phyloP scores from a whole-genome alignment of 352 stramenopile genomes.

The Saprolegnia diclina region DNA sequence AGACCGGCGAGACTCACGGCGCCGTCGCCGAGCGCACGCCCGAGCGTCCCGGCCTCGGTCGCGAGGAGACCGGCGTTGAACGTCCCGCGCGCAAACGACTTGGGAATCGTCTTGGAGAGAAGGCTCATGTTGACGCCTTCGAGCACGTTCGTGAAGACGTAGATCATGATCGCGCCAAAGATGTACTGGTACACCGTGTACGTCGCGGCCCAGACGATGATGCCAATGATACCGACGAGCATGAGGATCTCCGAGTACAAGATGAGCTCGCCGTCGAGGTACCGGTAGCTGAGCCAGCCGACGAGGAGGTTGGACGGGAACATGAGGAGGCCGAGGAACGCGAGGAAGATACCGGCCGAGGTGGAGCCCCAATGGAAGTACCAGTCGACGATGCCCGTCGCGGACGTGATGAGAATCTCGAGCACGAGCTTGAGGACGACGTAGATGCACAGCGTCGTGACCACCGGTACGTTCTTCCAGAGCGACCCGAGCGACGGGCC shows the following conservation, averaged over 20 bases:
- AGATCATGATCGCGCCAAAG: slow-evolving; percentile 82
- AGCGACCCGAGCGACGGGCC: slow-evolving; percentile 48
- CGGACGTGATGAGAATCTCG: slow-evolving; percentile 83
- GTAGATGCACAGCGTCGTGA: slow-evolving; percentile 80
- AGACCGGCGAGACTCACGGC: slow-evolving; percentile 78
- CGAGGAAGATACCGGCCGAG: slow-evolving; percentile 82
- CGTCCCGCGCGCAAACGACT: slow-evolving; percentile 87
- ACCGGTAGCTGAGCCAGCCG: slow-evolving; percentile 81
- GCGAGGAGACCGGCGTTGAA: slow-evolving; percentile 94
- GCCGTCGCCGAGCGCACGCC: slow-evolving; percentile 79
- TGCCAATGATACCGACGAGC: slow-evolving; percentile 80
- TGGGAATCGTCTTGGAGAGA: slow-evolving; percentile 91
- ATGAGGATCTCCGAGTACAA: slow-evolving; percentile 80
- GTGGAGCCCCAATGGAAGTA: slow-evolving; percentile 89
- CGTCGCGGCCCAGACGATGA: slow-evolving; percentile 69
- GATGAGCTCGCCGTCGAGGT: slow-evolving; percentile 91
- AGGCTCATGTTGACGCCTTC: slow-evolving; percentile 92
- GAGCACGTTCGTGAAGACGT: slow-evolving; percentile 89
- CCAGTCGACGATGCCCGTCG: slow-evolving; percentile 77
- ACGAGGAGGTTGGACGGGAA: slow-evolving; percentile 90
- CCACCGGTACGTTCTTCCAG: slow-evolving; percentile 67
- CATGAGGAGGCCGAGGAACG: slow-evolving; percentile 84
- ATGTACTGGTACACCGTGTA: slow-evolving; percentile 88
- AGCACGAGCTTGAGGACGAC: slow-evolving; percentile 90
- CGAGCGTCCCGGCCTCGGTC: slow-evolving; percentile 88